Percentiles rank a stretch among this genome's conserved stretches.
phyloP scores from a whole-genome alignment of 495 filamentous ascomycete species.

The Podospora didyma region DNA sequence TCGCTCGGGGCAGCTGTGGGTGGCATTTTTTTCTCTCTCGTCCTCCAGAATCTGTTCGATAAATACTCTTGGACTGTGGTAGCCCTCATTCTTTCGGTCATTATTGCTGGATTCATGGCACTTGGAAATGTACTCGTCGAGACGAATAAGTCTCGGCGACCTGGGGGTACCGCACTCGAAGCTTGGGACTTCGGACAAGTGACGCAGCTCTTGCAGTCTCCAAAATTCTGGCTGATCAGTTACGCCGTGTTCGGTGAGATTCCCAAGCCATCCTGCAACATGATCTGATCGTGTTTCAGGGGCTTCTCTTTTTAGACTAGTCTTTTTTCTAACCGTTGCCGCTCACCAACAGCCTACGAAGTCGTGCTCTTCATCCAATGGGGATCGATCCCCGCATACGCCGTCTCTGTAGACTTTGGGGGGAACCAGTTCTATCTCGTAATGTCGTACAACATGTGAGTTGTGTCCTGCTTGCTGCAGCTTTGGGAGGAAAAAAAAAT shows the following conservation, averaged over 20 bases:
- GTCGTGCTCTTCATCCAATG: slow-evolving; percentile 29
- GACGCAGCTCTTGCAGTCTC: slow-evolving; percentile 3
- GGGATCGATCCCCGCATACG: slow-evolving; percentile 28
- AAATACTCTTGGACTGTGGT: slow-evolving; percentile 13
- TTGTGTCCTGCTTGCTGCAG: not conserved
- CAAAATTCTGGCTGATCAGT: slow-evolving; percentile 24
- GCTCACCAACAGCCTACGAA: slow-evolving; percentile 13
- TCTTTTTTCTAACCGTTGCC: not conserved
- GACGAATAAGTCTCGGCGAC: slow-evolving; percentile 12
- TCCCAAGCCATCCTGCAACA: not conserved
- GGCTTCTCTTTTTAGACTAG: not conserved
- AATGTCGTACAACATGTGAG: slow-evolving; percentile 32
- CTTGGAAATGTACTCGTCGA: slow-evolving; percentile 19
- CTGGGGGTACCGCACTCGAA: not conserved
- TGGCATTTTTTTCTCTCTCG: slow-evolving; percentile 27
- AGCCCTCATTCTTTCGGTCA: slow-evolving; percentile 13
- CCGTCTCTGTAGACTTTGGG: slow-evolving; percentile 18
- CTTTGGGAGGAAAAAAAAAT: not conserved
- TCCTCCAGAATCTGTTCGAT: slow-evolving; percentile 25
- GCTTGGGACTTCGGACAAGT: not conserved
- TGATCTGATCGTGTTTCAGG: not conserved
- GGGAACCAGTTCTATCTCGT: slow-evolving; percentile 26
- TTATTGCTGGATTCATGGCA: slow-evolving; percentile 14
- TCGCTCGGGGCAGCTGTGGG: slow-evolving; percentile 25
- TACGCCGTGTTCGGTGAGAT: slow-evolving; percentile 25